phyloP scores from a whole-genome alignment of 371 early-diverging fungal species.

The Dentiscutata heterogama region DNA sequence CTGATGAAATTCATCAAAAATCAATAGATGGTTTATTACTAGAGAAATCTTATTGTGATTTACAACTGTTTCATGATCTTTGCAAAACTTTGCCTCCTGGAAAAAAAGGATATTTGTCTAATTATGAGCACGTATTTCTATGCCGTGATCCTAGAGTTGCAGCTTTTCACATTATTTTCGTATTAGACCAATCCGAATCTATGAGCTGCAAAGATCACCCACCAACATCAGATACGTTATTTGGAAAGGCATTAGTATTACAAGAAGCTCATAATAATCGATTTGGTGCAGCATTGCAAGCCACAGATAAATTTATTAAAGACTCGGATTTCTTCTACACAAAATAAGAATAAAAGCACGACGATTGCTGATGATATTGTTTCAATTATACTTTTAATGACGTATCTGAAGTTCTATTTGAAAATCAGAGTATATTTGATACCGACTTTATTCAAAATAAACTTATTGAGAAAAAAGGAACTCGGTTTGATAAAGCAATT shows the following conservation, averaged over 20 bases:
- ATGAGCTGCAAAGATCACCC: constrained; percentile 29
- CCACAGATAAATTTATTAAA: constrained; percentile 34
- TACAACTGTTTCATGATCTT: constrained; percentile 20
- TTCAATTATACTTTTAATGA: constrained; percentile 36
- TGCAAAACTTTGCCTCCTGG: background rate
- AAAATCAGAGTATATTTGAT: constrained; percentile 16
- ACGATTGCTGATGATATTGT: constrained; percentile 11
- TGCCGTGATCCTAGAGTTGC: constrained; percentile 33
- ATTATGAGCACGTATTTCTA: constrained; percentile 41
- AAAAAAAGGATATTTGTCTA: constrained; percentile 35
- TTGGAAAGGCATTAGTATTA: background rate
- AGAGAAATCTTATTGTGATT: constrained; percentile 25
- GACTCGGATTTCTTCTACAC: background rate
- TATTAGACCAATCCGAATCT: constrained; percentile 39
- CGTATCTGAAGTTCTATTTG: background rate
- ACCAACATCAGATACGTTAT: background rate
- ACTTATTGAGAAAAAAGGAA: constrained; percentile 28
- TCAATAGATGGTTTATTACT: background rate
- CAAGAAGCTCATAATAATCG: constrained; percentile 30
- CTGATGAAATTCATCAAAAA: constrained; percentile 9
- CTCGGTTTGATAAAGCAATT: constrained; percentile 37
- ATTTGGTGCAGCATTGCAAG: constrained; percentile 44
- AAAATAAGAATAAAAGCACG: no score
- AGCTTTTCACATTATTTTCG: constrained; percentile 45
- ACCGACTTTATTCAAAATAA: background rate